Conservation (phyloP, 2,329 filamentous ascomycete species). For the Emergomyces africanus region DNA sequence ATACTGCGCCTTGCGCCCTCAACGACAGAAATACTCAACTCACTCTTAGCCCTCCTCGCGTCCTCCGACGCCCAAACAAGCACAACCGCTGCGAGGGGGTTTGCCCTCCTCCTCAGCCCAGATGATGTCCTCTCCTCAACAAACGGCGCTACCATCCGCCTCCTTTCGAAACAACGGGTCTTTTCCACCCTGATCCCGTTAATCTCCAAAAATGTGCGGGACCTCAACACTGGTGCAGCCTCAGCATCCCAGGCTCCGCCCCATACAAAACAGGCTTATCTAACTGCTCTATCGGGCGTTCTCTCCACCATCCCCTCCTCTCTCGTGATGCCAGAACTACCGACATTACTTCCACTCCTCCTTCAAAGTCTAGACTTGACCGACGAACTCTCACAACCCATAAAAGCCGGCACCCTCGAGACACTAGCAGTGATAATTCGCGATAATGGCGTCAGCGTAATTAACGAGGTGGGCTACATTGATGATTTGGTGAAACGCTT, state of each 20-base stretch:
- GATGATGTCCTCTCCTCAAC: slow-evolving; percentile 48
- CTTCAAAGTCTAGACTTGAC: slow-evolving; percentile 50
- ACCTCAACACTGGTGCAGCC: slow-evolving; percentile 20
- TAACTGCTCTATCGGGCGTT: slow-evolving; percentile 51
- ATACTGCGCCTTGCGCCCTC: slow-evolving; percentile 40
- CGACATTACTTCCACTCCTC: slow-evolving; percentile 45
- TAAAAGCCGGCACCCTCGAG: slow-evolving; percentile 48
- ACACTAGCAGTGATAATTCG: slow-evolving; percentile 46
- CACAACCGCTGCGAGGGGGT: slow-evolving; percentile 41
- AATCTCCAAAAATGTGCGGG: slow-evolving; percentile 41
- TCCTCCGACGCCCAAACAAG: slow-evolving; percentile 36
- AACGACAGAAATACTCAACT: slow-evolving; percentile 39
- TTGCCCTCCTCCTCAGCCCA: slow-evolving; percentile 45
- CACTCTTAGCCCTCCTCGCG: slow-evolving; percentile 34
- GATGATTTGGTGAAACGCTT: slow-evolving; percentile 45
- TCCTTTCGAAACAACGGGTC: slow-evolving; percentile 50
- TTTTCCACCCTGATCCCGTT: slow-evolving; percentile 48
- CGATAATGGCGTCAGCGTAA: slow-evolving; percentile 41
- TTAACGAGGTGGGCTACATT: slow-evolving; percentile 42
- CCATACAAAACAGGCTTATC: slow-evolving; percentile 44
- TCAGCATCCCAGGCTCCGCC: slow-evolving; percentile 14
- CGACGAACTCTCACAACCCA: slow-evolving; percentile 32
- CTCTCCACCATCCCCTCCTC: slow-evolving; percentile 47
- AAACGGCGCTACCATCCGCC: slow-evolving; percentile 49
- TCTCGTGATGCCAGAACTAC: slow-evolving; percentile 47